Percentiles rank a stretch among this genome's conserved stretches.
phyloP scores from a whole-genome alignment of 2,329 filamentous ascomycete species.

The Xylaria arbuscula region DNA sequence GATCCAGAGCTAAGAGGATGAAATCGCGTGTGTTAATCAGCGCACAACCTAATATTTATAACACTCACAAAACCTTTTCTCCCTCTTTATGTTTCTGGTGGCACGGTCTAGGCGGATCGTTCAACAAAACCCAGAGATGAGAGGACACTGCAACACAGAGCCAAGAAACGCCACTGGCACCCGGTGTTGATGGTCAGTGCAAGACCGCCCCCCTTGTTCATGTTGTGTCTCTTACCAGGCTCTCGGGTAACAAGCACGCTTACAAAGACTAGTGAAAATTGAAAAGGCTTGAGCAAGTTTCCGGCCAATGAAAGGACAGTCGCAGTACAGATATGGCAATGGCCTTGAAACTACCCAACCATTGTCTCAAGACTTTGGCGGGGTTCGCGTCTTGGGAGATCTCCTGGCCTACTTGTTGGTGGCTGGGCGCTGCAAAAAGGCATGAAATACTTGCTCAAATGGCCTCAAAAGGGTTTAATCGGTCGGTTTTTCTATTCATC shows the following conservation, averaged over 20 bases:
- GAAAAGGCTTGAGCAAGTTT: conserved; percentile 32
- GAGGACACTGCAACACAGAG: background rate
- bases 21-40: background rate
- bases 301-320: conserved; percentile 20
- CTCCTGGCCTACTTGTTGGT: background rate
- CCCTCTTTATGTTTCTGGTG: background rate
- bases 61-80: background rate
- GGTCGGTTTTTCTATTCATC: conserved; percentile 8
- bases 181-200: background rate
- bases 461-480: conserved; percentile 20
- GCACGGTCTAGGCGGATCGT: background rate
- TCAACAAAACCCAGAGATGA: background rate
- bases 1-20: background rate
- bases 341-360: background rate
- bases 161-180: background rate
- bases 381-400: background rate
- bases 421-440: conserved; percentile 13
- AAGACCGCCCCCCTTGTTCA: background rate
- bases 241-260: background rate
- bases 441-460: conserved; percentile 37
- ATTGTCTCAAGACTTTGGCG: conserved; percentile 9
- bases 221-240: conserved; percentile 1
- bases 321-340: conserved; percentile 29
- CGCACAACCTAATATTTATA: conserved; percentile 22
- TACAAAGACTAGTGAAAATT: background rate